A percentile compares a stretch with the other conserved stretches of the same genome.
Conservation (phyloP, 2,329 filamentous ascomycete genomes). For the Curvularia verruculosa region DNA sequence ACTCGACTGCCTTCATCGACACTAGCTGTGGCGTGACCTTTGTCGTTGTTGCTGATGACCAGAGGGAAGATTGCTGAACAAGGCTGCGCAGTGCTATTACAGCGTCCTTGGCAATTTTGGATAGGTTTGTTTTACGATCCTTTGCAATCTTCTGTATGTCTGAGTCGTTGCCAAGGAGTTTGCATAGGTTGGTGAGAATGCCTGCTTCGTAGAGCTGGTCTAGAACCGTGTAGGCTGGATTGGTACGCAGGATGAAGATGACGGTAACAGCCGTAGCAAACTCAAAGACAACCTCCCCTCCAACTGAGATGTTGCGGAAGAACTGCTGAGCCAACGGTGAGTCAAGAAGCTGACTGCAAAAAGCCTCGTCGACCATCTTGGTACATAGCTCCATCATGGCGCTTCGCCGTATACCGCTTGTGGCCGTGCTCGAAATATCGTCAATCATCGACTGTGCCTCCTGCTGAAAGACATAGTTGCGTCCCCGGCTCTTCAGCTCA, state of each 20-base stretch:
- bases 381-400: slow-evolving; percentile 62
- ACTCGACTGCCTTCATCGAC: slow-evolving; percentile 67
- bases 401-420: slow-evolving; percentile 55
- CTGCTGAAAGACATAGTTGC: slow-evolving; percentile 62
- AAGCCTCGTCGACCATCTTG: slow-evolving; percentile 64
- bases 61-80: slow-evolving; percentile 63
- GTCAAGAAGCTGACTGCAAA: slow-evolving; percentile 73
- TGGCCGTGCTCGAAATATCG: slow-evolving; percentile 59
- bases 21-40: slow-evolving; percentile 67
- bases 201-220: slow-evolving; percentile 63
- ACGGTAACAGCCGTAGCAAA: slow-evolving; percentile 70
- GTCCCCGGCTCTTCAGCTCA: slow-evolving; percentile 65
- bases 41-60: slow-evolving; percentile 61
- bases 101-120: slow-evolving; percentile 65
- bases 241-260: slow-evolving; percentile 65
- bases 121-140: slow-evolving; percentile 71
- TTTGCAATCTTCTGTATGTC: slow-evolving; percentile 67
- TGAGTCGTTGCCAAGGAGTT: slow-evolving; percentile 58
- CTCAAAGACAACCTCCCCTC: slow-evolving; percentile 56
- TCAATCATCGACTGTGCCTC: slow-evolving; percentile 64
- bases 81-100: slow-evolving; percentile 62
- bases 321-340: slow-evolving; percentile 74
- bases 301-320: slow-evolving; percentile 62
- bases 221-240: slow-evolving; percentile 65
- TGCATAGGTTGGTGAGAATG: slow-evolving; percentile 61